A percentile compares a stretch with the other conserved stretches of the same genome.
Conservation (phyloP, 2,329 filamentous ascomycete genomes). For the Microsporum canis region DNA sequence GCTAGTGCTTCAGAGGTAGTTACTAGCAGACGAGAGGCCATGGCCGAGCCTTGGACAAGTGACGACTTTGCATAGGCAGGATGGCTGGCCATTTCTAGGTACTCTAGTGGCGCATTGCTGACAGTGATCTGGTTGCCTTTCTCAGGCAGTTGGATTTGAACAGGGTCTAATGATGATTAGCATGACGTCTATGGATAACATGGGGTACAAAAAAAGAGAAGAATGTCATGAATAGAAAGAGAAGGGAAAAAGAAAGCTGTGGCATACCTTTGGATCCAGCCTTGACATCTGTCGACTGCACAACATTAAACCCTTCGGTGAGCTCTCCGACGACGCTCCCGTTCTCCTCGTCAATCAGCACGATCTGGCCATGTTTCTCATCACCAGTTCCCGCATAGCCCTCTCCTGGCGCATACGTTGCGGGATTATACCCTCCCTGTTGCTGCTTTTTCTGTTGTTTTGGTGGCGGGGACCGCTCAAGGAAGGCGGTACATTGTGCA, state of each 20-base stretch:
- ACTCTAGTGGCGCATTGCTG: slow-evolving; percentile 42
- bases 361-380: slow-evolving; percentile 59
- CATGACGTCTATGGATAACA: background rate
- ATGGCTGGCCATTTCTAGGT: slow-evolving; percentile 66
- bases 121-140: slow-evolving; percentile 38
- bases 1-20: slow-evolving; percentile 72
- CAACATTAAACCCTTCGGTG: slow-evolving; percentile 65
- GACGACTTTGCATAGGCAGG: slow-evolving; percentile 84
- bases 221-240: background rate
- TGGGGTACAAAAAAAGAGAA: background rate
- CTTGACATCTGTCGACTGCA: slow-evolving; percentile 64
- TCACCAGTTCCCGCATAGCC: slow-evolving; percentile 50
- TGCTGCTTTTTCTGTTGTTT: slow-evolving; percentile 16
- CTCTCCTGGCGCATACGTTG: slow-evolving; percentile 66
- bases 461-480: slow-evolving; percentile 65
- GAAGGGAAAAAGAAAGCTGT: background rate
- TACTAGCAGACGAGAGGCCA: slow-evolving; percentile 82
- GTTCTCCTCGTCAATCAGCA: slow-evolving; percentile 90
- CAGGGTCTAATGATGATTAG: slow-evolving; percentile 29
- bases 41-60: slow-evolving; percentile 74
- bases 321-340: slow-evolving; percentile 91
- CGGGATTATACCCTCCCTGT: slow-evolving; percentile 59
- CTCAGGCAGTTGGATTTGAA: slow-evolving; percentile 37
- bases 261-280: slow-evolving; percentile 79
- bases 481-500: slow-evolving; percentile 92